Base-by-base conservation (phyloP, 2,329 filamentous ascomycete genomes). In the Penicillium sp. region DNA sequence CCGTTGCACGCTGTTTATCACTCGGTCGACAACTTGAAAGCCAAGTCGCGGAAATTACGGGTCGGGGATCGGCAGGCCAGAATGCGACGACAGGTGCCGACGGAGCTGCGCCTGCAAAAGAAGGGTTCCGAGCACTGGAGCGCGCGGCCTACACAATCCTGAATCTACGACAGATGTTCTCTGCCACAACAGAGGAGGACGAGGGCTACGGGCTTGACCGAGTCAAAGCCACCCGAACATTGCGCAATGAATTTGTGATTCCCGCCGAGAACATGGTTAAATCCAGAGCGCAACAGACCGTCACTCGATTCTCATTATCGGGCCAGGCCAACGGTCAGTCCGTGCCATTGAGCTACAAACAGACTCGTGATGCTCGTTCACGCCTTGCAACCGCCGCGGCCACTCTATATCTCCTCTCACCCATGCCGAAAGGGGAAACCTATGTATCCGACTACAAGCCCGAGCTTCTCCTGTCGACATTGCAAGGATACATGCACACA, bases 1-100 rank as follows among this genome's bases (percentile, higher is more conserved):
- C 87, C 0, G 88, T 95, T 11, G 85, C 84, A 39, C 80, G 92
- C 46, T 92, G 88, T 65, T 77, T 97, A 38, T 87, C 88, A 64
- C 77, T 97, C 2, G 91, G 90, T 0, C 79, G 92, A 40, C 90
- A 95, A 74, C 80, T 99, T 10, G 90, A 97, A 68, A 81, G 88
- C n/a, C 89, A 95, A 69, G 81, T 95, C 65, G 77, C 82, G 0
- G 91, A 95, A 69, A 76, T 89, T 5, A 79, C 77, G 2, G 74
- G 77, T 2, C 69, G 74, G 14, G 64, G 60, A 5, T 46, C 57
- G 24, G 59, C 54, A 48, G 65, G 51, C 28, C 67, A 63, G 27
- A 63, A 65, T 16, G 65, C 63, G 13, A 43, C 42, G 36, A 24
- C 42, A 24, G 70, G 47, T 22, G 64, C 76, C 47, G 69, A 76